Percentiles rank a stretch among this genome's conserved stretches.
phyloP scores from a whole-genome alignment of 148 eudicot genomes.

The Amaranthus palmeri region DNA sequence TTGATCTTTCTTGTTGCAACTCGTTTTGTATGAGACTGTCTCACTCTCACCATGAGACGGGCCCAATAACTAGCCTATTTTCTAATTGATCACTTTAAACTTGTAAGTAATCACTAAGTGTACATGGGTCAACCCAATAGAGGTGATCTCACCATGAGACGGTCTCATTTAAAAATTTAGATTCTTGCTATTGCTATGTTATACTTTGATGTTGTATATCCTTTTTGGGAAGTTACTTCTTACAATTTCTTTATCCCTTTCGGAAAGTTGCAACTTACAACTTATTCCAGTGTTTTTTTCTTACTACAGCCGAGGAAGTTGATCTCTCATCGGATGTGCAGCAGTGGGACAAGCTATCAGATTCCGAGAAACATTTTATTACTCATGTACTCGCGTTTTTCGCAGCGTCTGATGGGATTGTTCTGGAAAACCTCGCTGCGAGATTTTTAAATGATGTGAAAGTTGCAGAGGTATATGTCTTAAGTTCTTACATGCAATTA shows the following conservation, averaged over 20 bases:
- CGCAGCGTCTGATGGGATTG: conserved; percentile 91
- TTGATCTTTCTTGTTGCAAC: background rate
- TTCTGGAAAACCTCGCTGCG: conserved; percentile 72
- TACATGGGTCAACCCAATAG: no score
- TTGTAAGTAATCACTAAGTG: no score
- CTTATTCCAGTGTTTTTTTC: background rate
- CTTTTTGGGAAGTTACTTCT: background rate
- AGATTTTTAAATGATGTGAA: conserved; percentile 75
- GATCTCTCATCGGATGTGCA: conserved; percentile 73
- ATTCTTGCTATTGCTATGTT: background rate
- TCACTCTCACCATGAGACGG: no score
- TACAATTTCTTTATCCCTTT: background rate
- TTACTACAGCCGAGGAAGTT: conserved; percentile 67
- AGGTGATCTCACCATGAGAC: background rate
- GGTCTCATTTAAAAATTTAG: background rate
- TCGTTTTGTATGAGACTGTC: no score
- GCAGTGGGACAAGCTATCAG: conserved; percentile 61
- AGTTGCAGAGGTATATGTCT: conserved; percentile 56
- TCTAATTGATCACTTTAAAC: no score
- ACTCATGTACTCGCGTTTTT: conserved; percentile 78
- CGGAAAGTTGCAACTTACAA: background rate
- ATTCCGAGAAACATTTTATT: conserved; percentile 64
- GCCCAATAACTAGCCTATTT: no score
- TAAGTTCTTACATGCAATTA: background rate
- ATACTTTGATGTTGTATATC: background rate